Conservation (phyloP, 768 basidiomycete species). For the Serpula lacrymans region DNA sequence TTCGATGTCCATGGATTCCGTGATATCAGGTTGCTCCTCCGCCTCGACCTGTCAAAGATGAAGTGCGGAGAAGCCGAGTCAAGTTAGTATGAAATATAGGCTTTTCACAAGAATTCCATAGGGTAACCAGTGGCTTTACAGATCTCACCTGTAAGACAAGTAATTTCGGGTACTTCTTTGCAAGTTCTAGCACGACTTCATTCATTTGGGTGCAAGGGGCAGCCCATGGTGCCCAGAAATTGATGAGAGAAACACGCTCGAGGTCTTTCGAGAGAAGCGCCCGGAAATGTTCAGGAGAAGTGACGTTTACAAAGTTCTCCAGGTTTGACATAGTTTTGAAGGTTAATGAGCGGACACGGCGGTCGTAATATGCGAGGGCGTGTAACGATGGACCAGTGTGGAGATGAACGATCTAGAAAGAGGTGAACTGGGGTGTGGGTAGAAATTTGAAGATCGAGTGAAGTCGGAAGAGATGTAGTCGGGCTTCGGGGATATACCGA, state of each 20-base stretch:
- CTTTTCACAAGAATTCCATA: not conserved
- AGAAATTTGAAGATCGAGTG: no score
- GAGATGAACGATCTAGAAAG: no score
- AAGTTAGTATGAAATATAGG: not conserved
- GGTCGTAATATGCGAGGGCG: no score
- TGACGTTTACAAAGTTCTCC: conserved; percentile 45
- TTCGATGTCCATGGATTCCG: conserved; percentile 90
- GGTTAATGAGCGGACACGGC: no score
- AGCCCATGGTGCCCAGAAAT: conserved; percentile 95
- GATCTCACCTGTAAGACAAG: conserved; percentile 72
- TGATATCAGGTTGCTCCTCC: conserved; percentile 74
- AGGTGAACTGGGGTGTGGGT: no score
- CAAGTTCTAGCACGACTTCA: conserved; percentile 66
- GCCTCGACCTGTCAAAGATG: conserved; percentile 67
- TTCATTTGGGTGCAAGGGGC: conserved; percentile 91
- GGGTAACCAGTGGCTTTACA: not conserved
- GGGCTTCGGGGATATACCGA: no score
- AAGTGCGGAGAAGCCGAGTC: not conserved
- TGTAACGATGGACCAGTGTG: no score
- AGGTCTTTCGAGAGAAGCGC: conserved; percentile 73
- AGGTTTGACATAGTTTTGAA: conserved; percentile 21
- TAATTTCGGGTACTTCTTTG: conserved; percentile 63
- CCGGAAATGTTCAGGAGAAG: conserved; percentile 72
- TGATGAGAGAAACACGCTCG: conserved; percentile 76
- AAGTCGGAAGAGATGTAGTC: no score